These are phyloP conservation scores for Colletotrichum truncatum DNA, from an alignment of 2,329 filamentous ascomycete genomes.

Conservation along the genomic window DNA sequence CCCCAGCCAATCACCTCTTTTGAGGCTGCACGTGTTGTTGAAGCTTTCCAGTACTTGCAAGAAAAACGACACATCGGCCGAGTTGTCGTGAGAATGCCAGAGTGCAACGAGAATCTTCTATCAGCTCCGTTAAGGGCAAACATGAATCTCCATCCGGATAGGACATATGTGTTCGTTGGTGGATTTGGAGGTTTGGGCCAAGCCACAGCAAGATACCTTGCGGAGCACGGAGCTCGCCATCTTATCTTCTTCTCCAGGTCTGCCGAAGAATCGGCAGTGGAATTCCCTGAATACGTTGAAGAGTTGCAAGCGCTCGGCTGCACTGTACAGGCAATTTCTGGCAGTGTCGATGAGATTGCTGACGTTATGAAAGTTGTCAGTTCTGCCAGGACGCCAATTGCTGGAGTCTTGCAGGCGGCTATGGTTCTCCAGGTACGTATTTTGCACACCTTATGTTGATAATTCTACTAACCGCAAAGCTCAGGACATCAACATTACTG, in stretches of 20 bases:
- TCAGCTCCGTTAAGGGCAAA: background rate
- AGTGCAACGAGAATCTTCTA: background rate
- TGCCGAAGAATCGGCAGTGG: slow-evolving; percentile 13
- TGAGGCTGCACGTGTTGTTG: slow-evolving; percentile 37
- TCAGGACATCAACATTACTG: slow-evolving; percentile 35
- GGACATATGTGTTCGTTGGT: slow-evolving; percentile 41
- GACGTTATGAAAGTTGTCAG: slow-evolving; percentile 38
- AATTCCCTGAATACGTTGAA: background rate
- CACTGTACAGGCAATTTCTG: slow-evolving; percentile 37
- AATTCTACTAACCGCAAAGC: background rate
- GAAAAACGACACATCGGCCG: slow-evolving; percentile 53
- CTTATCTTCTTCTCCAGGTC: slow-evolving; percentile 40
- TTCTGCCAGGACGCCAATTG: slow-evolving; percentile 38
- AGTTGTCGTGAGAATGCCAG: slow-evolving; percentile 44
- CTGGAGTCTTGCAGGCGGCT: slow-evolving; percentile 49
- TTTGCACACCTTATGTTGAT: no score
- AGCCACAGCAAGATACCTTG: slow-evolving; percentile 39
- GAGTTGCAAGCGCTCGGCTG: slow-evolving; percentile 37
- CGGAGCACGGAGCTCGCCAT: slow-evolving; percentile 38
- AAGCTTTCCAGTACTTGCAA: slow-evolving; percentile 55
- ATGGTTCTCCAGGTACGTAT: slow-evolving; percentile 42
- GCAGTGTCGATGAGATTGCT: slow-evolving; percentile 40
- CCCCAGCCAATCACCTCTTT: slow-evolving; percentile 35
- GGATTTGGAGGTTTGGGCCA: slow-evolving; percentile 44
- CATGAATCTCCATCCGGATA: background rate